A percentile compares a stretch with the other conserved stretches of the same genome.
Evolutionary conservation across 768 basidiomycete species (phyloP).

Genomic region (Exsudoporus frostii): DNA sequence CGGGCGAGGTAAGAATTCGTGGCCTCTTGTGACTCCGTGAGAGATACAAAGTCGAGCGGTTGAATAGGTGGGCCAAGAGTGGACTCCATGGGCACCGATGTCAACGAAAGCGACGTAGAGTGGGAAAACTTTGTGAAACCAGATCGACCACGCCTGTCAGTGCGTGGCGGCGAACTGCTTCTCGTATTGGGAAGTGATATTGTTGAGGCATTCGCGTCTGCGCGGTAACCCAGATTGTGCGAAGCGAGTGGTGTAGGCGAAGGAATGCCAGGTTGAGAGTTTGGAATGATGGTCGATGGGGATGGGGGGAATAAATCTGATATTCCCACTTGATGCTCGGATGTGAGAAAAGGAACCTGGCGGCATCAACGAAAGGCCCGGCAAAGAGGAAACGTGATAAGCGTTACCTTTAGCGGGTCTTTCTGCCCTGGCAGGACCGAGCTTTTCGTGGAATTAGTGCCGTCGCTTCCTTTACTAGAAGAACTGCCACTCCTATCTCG

Average conservation of each 20-base stretch:
- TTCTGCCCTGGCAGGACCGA: conserved; percentile 58
- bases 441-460: conserved; percentile 24
- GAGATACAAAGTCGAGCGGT: conserved; percentile 65
- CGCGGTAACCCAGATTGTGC: conserved; percentile 20
- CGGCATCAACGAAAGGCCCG: neutral
- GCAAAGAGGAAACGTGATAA: neutral
- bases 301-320: conserved; percentile 73
- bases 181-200: conserved; percentile 40
- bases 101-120: conserved; percentile 32
- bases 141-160: conserved; percentile 20
- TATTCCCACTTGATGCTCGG: conserved; percentile 68
- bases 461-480: conserved; percentile 38
- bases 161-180: conserved; percentile 27
- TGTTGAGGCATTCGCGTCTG: conserved; percentile 37
- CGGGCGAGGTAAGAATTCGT: conserved; percentile 68
- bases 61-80: conserved; percentile 47
- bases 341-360: conserved; percentile 64
- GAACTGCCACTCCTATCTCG: conserved; percentile 51
- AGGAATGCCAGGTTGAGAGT: conserved; percentile 35
- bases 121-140: conserved; percentile 28
- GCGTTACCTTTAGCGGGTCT: conserved; percentile 65
- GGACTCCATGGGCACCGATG: conserved; percentile 30
- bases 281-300: conserved; percentile 46
- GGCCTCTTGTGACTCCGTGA: conserved; percentile 51
- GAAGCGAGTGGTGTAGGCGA: conserved; percentile 39